Base-by-base conservation (phyloP, 768 basidiomycete species). In the Amanita brunnescens region DNA sequence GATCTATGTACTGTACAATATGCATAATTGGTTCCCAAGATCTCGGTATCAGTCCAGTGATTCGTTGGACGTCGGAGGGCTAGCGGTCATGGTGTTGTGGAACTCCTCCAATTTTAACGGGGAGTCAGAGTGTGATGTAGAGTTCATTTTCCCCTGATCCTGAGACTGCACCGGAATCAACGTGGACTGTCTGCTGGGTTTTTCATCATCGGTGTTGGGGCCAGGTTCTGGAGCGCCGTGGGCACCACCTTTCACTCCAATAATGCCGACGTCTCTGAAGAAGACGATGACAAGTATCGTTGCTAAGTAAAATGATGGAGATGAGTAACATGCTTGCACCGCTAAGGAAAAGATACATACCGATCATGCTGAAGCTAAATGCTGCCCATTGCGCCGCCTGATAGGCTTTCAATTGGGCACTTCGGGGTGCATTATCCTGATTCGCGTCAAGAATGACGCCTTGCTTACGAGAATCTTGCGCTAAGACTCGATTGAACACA, bases 301-400 rank as follows among this genome's bases (percentile, higher is more conserved):
- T 8, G 62, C 64, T 65, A 30, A n/a, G 26, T 8, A 29, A 1
- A 8, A 32, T 33, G 9, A 30, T 21, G 21, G 21, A 6, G 21
- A 32, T 18, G 13, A 10, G 21, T 18, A n/a, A n/a, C n/a, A n/a
- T n/a, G n/a, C n/a, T n/a, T 2, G 20, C 44, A 20, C 14, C 2
- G 24, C 5, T 26, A 20, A 30, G 13, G 21, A 6, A 14, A 41
- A 13, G 64, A 20, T 7, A 30, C 74, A 21, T 57, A 82, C 85
- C 80, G 26, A 80, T 57, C 26, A 80, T 62, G 5, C 80, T 78
- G 61, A 88, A 86, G 8, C 73, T 79, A 54, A 81, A 80, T 6
- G 66, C 64, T 0, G 76, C 73, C 85, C 85, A 90, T 56, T 83
- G 75, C 2, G 85, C 85, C 16, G 77, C 73, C 30, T 70, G 67